Evolutionary conservation across 306 rosid genomes (phyloP), one percentile per base, ranked within the genome.

Genomic region (Astragalus membranaceus): DNA sequence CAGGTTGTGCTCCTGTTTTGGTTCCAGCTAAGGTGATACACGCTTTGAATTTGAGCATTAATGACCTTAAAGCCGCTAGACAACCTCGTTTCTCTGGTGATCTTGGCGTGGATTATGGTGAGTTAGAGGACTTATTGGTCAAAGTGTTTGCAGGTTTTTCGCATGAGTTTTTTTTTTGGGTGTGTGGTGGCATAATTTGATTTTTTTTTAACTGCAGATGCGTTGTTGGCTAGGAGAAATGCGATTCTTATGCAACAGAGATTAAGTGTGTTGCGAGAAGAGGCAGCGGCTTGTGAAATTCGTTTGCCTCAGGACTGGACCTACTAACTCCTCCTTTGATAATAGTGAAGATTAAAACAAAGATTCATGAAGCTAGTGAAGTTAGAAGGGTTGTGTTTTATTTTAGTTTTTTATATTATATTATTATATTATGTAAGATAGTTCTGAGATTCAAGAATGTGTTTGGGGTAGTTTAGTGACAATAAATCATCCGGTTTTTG

Each of bases 291-390:
- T 14, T 83, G 79, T 37, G 98, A 90, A 62, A 15, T 65, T 11
- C 82, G 86, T 30, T 52, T 90, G 6, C 98, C 98, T 2, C 90
- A 85, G 50, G 98, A 94, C 14, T 94, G 98, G 98, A 88, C 93
- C 2, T 94, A 94, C 36, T 56, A 64, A 84, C 65, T 44, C 48
- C 12, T 60, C 48, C n/a, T 60, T 13, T 7, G 64, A 52, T 10
- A 15, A 67, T 10, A 4, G 32, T 47, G 12, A 76, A 26, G 67
- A 67, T 76, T 58, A 68, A 33, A 56, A 6, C 20, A 44, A 4
- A 72, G 36, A 46, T 11, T 20, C 20, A 35, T 50, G 60, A 47
- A 62, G 37, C 11, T 51, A 80, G 78, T 75, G 26, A 75, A 60
- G 11, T 42, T 76, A 73, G 78, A 53, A 50, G 83, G 70, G 42